phyloP scores from a whole-genome alignment of 2,329 filamentous ascomycete species.

The Xylariaceae sp. region DNA sequence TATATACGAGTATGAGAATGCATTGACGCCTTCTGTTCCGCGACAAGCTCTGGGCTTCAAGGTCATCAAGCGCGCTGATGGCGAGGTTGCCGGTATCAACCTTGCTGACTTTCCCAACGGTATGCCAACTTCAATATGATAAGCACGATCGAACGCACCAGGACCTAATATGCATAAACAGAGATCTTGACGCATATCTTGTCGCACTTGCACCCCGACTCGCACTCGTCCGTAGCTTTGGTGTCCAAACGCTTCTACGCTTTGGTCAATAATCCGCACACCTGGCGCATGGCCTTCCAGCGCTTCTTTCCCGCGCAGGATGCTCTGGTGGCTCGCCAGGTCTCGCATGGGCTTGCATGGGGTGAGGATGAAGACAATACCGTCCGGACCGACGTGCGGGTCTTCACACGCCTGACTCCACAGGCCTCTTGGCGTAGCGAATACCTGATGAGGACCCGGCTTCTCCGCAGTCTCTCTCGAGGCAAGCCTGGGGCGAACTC shows the following conservation, averaged over 20 bases:
- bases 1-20: conserved; percentile 58
- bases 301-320: conserved; percentile 81
- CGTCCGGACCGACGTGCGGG: conserved; percentile 66
- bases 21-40: conserved; percentile 42
- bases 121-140: conserved; percentile 36
- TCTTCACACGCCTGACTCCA: conserved; percentile 75
- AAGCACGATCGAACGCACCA: neutral
- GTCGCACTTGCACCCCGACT: conserved; percentile 81
- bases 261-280: conserved; percentile 84
- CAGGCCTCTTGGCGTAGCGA: conserved; percentile 94
- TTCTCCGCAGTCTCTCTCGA: conserved; percentile 73
- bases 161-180: conserved; percentile 38
- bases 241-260: conserved; percentile 84
- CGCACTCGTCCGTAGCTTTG: conserved; percentile 73
- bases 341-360: conserved; percentile 35
- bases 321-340: conserved; percentile 37
- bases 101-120: conserved; percentile 72
- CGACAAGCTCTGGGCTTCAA: conserved; percentile 50
- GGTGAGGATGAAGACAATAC: conserved; percentile 45
- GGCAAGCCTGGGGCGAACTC: conserved; percentile 67
- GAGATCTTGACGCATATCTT: conserved; percentile 89
- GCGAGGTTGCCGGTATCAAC: conserved; percentile 36
- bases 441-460: conserved; percentile 80
- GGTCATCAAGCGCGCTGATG: conserved; percentile 44
- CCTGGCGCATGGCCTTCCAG: conserved; percentile 88